Evolutionary conservation across 2,329 filamentous ascomycete genomes (phyloP), one percentile per base, ranked within the genome.

Genomic region (Monosporascus sp.): DNA sequence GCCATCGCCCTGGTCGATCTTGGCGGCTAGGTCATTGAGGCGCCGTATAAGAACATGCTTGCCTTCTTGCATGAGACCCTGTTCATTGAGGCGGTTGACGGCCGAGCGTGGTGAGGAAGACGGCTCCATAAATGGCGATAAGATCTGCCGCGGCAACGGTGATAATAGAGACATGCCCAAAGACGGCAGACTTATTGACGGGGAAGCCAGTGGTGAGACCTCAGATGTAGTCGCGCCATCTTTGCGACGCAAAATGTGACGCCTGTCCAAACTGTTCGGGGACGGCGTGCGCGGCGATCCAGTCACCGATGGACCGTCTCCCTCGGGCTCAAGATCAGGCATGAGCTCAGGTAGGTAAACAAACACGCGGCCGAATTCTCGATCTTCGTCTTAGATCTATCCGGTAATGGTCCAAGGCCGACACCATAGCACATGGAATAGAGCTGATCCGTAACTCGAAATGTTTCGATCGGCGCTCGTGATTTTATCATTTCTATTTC

Each of bases 11-110:
- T 54, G 56, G 35, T 49, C 59, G 8, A 68, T 49, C 41, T 57
- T 57, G 37, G 60, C 56, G 14, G 64, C 59, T 37, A 66, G 57
- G 22, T 63, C 60, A 50, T 63, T 64, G 7, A 77, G 62, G 44
- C 70, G 69, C 49, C 71, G 66, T n/a, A 79, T 72, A 50, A 82
- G 72, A 24, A 75, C 72, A 56, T 79, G 72, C 52, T 70, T 72
- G 62, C 69, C 70, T 54, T 71, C 71, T 45, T 67, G 66, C 18
- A 66, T 60, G 46, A 67, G 52, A 31, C 64, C 59, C 37, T 66
- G 65, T 18, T 59, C 49, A 31, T 62, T 56, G 27, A 47, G 41
- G n/a, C 37, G 50, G 35, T 56, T 55, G 9, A 54, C 37, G 20
- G 59, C 57, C 24, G 59, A 54, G 14, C 50, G 55, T n/a, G 60